A percentile compares a stretch with the other conserved stretches of the same genome.
phyloP scores from a whole-genome alignment of 1,284 basidiomycete genomes.

The Cutaneotrichosporon dermatis region DNA sequence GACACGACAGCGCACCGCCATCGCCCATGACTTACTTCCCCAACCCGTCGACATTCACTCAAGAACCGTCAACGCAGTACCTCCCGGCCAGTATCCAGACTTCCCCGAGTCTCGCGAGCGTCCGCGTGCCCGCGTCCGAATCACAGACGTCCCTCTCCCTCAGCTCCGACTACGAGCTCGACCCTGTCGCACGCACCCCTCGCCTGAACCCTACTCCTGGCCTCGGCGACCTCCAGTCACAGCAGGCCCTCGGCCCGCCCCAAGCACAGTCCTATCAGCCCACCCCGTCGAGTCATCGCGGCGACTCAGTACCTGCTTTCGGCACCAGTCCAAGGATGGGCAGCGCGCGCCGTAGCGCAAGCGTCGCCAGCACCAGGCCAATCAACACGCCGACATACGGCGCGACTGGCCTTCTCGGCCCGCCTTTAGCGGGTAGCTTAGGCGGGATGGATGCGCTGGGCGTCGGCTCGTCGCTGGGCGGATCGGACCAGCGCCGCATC shows the following conservation, averaged over 20 bases:
- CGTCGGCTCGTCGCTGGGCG: conserved; percentile 1
- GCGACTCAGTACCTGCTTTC: neutral
- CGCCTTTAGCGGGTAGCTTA: neutral
- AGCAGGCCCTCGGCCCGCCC: conserved; percentile 7
- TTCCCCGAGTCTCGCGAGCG: conserved; percentile 14
- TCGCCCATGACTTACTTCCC: conserved; percentile 46
- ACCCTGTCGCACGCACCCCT: conserved; percentile 10
- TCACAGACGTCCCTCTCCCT: conserved; percentile 15
- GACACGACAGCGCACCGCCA: conserved; percentile 21
- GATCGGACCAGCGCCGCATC: conserved; percentile 11
- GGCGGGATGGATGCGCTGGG: conserved; percentile 3
- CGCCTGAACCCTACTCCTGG: neutral
- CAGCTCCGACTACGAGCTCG: conserved; percentile 9
- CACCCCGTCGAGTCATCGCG: neutral
- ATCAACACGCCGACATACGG: conserved; percentile 1
- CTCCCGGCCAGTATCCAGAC: conserved; percentile 12
- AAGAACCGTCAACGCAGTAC: conserved; percentile 12
- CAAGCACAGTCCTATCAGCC: conserved; percentile 9
- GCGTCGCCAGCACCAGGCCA: conserved; percentile 4
- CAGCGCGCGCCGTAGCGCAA: conserved; percentile 12
- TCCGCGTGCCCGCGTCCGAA: conserved; percentile 9
- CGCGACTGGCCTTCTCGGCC: conserved; percentile 1
- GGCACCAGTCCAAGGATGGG: conserved; percentile 5
- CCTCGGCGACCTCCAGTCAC: conserved; percentile 9
- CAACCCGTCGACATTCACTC: conserved; percentile 37